Conservation (phyloP, 495 filamentous ascomycete species). For the Penicillium goetzii region DNA sequence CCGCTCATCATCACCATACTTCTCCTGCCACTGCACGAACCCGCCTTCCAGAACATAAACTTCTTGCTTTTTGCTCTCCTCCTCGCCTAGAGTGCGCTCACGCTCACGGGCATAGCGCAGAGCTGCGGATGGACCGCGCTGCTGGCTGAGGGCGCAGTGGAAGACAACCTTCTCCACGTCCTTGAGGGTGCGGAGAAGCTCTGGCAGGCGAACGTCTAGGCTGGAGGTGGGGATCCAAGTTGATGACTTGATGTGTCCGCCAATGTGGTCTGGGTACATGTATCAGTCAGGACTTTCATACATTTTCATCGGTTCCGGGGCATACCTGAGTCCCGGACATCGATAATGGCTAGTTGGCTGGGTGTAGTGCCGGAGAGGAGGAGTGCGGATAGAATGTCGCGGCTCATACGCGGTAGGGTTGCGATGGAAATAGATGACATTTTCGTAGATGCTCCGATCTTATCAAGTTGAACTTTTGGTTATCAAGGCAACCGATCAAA, state of each 20-base stretch:
- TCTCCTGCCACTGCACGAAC: conserved; percentile 91
- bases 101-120: conserved; percentile 50
- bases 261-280: conserved; percentile 71
- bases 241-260: conserved; percentile 80
- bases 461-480: neutral
- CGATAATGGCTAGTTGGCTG: conserved; percentile 70
- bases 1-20: conserved; percentile 73
- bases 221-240: conserved; percentile 73
- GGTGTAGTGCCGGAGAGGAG: conserved; percentile 40
- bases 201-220: conserved; percentile 76
- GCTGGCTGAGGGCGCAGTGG: conserved; percentile 93
- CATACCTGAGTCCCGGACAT: conserved; percentile 82
- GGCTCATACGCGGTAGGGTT: conserved; percentile 65
- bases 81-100: conserved; percentile 35
- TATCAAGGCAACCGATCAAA: neutral
- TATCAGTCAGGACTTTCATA: neutral
- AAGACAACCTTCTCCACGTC: conserved; percentile 87
- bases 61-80: conserved; percentile 59
- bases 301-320: neutral
- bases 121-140: conserved; percentile 60
- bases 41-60: conserved; percentile 83
- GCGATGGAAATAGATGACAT: conserved; percentile 64
- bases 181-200: conserved; percentile 75
- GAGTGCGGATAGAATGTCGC: conserved; percentile 61
- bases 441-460: neutral